Conservation (phyloP, 2,329 filamentous ascomycete species). For the Juglanconis juglandina region DNA sequence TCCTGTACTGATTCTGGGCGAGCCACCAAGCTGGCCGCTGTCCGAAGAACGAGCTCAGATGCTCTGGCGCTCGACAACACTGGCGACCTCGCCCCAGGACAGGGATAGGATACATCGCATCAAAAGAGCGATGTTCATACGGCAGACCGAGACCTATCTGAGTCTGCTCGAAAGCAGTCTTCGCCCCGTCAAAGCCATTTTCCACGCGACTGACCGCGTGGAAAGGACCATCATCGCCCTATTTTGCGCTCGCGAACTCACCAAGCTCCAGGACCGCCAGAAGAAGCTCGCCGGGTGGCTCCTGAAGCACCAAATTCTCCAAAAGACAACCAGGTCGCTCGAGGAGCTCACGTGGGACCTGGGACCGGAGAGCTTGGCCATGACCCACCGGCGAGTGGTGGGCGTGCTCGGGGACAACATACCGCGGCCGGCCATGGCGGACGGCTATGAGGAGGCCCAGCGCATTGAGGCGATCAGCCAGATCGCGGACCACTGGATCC, state of each 20-base stretch:
- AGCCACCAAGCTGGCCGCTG: constrained; percentile 14
- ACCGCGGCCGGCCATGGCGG: not conserved
- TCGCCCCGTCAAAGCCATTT: not conserved
- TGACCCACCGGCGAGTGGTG: not conserved
- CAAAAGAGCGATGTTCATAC: constrained; percentile 15
- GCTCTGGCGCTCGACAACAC: constrained; percentile 5
- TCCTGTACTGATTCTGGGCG: constrained; percentile 16
- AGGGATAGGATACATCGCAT: constrained; percentile 2
- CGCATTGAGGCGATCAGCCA: not conserved
- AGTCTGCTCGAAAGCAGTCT: not conserved
- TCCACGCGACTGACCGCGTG: not conserved
- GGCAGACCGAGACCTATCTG: constrained; percentile 12
- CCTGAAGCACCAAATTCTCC: constrained; percentile 15
- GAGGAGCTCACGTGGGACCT: constrained; percentile 13
- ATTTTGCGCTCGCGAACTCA: not conserved
- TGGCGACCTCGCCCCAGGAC: constrained; percentile 1
- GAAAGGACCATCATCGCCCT: not conserved
- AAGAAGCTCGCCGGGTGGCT: constrained; percentile 1
- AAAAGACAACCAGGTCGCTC: not conserved
- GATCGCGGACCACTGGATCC: constrained; percentile 8
- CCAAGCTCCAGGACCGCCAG: not conserved
- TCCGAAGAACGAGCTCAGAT: constrained; percentile 11
- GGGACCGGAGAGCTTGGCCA: not conserved
- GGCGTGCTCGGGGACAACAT: not conserved
- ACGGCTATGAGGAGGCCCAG: not conserved